These are phyloP conservation scores for Fusarium sp. DNA, from an alignment of 2,329 filamentous ascomycete species.

Conservation along the genomic window DNA sequence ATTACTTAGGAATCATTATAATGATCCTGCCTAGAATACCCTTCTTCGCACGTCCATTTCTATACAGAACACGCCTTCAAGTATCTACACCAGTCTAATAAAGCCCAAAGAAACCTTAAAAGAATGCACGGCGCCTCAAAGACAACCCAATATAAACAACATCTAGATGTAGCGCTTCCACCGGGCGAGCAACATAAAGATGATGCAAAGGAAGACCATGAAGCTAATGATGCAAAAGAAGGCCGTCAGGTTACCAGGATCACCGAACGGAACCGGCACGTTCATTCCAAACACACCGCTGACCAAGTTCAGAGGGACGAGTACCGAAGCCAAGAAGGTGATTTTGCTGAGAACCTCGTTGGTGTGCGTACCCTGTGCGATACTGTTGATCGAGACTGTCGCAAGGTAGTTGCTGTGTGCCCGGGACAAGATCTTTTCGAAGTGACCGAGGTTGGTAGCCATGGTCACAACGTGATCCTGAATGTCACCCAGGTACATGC, in stretches of 20 bases:
- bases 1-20: constrained; percentile 17
- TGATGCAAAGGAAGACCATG: constrained; percentile 64
- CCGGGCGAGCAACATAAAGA: constrained; percentile 61
- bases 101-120: constrained; percentile 21
- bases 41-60: constrained; percentile 9
- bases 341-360: constrained; percentile 95
- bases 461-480: constrained; percentile 99
- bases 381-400: constrained; percentile 91
- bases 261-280: constrained; percentile 76
- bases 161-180: constrained; percentile 59
- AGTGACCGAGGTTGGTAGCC: constrained; percentile 96
- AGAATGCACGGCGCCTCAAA: not conserved
- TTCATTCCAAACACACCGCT: constrained; percentile 93
- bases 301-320: constrained; percentile 95
- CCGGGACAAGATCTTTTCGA: constrained; percentile 96
- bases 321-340: constrained; percentile 90
- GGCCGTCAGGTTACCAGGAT: constrained; percentile 60
- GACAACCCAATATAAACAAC: not conserved
- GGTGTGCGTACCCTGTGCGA: constrained; percentile 86
- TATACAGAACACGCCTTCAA: constrained; percentile 23
- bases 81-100: constrained; percentile 32
- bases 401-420: constrained; percentile 97
- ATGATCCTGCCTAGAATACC: constrained; percentile 9
- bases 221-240: constrained; percentile 45
- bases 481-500: constrained; percentile 95